Evolutionary conservation across 2,329 filamentous ascomycete species (phyloP).

Genomic region (Annulohypoxylon truncatum): DNA sequence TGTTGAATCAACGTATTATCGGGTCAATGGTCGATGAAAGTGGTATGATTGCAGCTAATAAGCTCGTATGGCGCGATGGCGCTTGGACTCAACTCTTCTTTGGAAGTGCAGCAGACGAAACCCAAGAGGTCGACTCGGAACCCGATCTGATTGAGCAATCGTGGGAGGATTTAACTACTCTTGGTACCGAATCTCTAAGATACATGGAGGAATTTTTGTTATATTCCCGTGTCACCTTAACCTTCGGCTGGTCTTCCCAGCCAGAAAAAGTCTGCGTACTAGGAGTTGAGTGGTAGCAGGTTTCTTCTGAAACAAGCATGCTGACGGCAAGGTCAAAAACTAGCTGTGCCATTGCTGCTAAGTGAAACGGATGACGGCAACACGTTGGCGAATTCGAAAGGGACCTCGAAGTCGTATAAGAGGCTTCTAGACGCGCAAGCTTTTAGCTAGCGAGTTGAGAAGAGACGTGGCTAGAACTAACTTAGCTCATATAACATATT

Average conservation of each 20-base stretch:
- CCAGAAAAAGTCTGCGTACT: constrained; percentile 56
- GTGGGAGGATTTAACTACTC: constrained; percentile 53
- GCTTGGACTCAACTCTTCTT: constrained; percentile 62
- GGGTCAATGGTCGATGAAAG: constrained; percentile 65
- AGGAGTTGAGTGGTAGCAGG: constrained; percentile 54
- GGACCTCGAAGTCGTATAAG: not conserved
- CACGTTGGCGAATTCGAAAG: not conserved
- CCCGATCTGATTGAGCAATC: constrained; percentile 59
- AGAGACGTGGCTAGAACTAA: not conserved
- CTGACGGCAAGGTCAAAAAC: not conserved
- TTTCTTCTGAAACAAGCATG: not conserved
- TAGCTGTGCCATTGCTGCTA: not conserved
- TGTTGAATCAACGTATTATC: constrained; percentile 56
- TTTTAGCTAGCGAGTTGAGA: not conserved
- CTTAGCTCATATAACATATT: constrained; percentile 2
- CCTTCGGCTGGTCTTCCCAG: constrained; percentile 64
- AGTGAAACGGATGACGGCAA: not conserved
- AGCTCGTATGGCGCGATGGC: constrained; percentile 63
- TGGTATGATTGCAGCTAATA: constrained; percentile 61
- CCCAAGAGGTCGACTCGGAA: not conserved
- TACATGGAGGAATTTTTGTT: constrained; percentile 63
- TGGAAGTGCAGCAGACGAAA: constrained; percentile 16
- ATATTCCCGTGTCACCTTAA: constrained; percentile 64
- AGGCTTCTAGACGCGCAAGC: not conserved
- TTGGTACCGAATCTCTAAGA: constrained; percentile 55